These are phyloP conservation scores for Neofusicoccum cordaticola DNA, from an alignment of 2,329 filamentous ascomycete genomes.

Conservation along the genomic window DNA sequence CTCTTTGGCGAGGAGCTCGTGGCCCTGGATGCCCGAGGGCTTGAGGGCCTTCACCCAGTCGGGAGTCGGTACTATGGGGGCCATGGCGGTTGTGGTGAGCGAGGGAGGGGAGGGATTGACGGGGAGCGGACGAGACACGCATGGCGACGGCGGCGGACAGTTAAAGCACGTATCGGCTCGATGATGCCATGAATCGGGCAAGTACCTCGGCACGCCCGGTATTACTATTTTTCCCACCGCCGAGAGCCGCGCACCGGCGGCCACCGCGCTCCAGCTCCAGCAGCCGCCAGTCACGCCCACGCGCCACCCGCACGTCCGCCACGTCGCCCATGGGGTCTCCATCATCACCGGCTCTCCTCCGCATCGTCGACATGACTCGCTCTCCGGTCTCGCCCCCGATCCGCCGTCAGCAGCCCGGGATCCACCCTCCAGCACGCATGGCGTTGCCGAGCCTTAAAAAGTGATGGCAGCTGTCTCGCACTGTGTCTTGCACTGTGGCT, in stretches of 20 bases:
- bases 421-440: background rate
- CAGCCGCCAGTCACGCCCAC: background rate
- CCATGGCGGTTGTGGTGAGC: background rate
- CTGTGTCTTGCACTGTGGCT: no score
- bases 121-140: background rate
- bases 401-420: background rate
- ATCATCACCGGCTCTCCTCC: background rate
- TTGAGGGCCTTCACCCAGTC: constrained; percentile 67
- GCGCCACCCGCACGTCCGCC: background rate
- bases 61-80: constrained; percentile 39
- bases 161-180: constrained; percentile 16
- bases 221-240: background rate
- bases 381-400: background rate
- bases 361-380: background rate
- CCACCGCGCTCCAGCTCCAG: background rate
- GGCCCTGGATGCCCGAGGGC: constrained; percentile 65
- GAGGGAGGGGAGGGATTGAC: background rate
- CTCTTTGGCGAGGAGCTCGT: constrained; percentile 67
- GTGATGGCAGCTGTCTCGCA: no score
- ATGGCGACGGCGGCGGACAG: background rate
- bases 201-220: constrained; percentile 2
- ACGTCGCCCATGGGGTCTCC: constrained; percentile 8
- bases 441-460: background rate
- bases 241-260: constrained; percentile 10
- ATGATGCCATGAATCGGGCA: constrained; percentile 12